A percentile compares a stretch with the other conserved stretches of the same genome.
phyloP scores from a whole-genome alignment of 176 grass and related monocot species.

The Alopecurus myosuroides region DNA sequence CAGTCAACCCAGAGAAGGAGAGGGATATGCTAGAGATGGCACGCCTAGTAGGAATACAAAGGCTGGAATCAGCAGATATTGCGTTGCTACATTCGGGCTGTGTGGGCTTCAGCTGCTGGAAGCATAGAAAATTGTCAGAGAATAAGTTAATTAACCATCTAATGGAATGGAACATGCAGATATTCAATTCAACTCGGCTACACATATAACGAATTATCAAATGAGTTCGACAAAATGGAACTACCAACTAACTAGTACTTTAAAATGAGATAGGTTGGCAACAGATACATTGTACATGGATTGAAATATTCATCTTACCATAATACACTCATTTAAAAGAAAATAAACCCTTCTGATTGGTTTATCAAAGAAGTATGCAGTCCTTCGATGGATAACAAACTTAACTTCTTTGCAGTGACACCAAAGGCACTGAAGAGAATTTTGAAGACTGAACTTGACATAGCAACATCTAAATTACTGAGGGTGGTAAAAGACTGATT shows the following conservation, averaged over 20 bases:
- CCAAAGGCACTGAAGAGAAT: slow-evolving; percentile 7
- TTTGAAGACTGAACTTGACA: slow-evolving; percentile 4
- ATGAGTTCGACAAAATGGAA: not conserved
- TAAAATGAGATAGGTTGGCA: not conserved
- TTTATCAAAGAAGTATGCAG: not conserved
- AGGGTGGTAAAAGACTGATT: not conserved
- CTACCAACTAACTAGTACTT: not conserved
- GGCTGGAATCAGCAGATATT: slow-evolving; percentile 55
- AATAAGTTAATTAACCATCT: slow-evolving; percentile 7
- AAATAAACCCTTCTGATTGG: not conserved
- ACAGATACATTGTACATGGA: not conserved
- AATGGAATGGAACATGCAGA: not conserved
- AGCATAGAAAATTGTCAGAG: not conserved
- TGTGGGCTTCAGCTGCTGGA: slow-evolving; percentile 45
- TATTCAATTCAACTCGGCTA: not conserved
- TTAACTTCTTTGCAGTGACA: not conserved
- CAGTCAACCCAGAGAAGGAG: slow-evolving; percentile 87
- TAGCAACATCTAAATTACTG: not conserved
- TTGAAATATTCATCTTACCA: not conserved
- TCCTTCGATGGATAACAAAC: not conserved
- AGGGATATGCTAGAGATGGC: slow-evolving; percentile 59
- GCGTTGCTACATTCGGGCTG: slow-evolving; percentile 44
- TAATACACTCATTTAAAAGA: not conserved
- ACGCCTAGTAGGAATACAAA: slow-evolving; percentile 63
- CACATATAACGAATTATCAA: not conserved